These are phyloP conservation scores for Mortierella sp. DNA, from an alignment of 371 early-diverging fungal genomes.

Conservation along the genomic window DNA sequence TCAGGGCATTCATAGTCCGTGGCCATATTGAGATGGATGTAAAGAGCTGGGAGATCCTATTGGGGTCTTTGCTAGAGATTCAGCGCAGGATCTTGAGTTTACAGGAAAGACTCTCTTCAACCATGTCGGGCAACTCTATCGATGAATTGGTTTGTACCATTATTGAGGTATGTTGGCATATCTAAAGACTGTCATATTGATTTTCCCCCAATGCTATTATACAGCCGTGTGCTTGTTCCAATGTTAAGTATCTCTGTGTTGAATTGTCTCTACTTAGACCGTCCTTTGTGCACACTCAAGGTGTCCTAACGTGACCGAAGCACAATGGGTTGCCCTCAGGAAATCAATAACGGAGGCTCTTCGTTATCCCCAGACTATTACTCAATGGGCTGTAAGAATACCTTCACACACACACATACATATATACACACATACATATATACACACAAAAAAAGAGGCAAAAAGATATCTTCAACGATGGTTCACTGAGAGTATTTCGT, in stretches of 20 bases:
- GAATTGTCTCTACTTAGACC: constrained; percentile 53
- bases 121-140: constrained; percentile 60
- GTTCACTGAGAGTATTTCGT: neutral
- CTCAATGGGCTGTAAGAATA: constrained; percentile 70
- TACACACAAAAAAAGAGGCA: too few relatives aligned
- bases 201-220: neutral
- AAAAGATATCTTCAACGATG: neutral
- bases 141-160: constrained; percentile 70
- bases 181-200: too few relatives aligned
- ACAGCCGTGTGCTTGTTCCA: neutral
- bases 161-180: constrained; percentile 62
- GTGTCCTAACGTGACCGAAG: constrained; percentile 61
- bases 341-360: constrained; percentile 60
- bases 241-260: neutral
- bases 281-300: constrained; percentile 69
- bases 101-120: constrained; percentile 62
- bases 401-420: too few relatives aligned
- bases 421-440: too few relatives aligned
- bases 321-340: constrained; percentile 66
- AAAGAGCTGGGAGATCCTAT: constrained; percentile 69
- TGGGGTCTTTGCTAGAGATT: constrained; percentile 67
- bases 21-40: constrained; percentile 74
- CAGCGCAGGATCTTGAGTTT: constrained; percentile 67
- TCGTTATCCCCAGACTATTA: constrained; percentile 65
- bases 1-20: constrained; percentile 67